Evolutionary conservation across 2,329 filamentous ascomycete species (phyloP), one percentile per base, ranked within the genome.

Genomic region (Xylariaceae sp.): DNA sequence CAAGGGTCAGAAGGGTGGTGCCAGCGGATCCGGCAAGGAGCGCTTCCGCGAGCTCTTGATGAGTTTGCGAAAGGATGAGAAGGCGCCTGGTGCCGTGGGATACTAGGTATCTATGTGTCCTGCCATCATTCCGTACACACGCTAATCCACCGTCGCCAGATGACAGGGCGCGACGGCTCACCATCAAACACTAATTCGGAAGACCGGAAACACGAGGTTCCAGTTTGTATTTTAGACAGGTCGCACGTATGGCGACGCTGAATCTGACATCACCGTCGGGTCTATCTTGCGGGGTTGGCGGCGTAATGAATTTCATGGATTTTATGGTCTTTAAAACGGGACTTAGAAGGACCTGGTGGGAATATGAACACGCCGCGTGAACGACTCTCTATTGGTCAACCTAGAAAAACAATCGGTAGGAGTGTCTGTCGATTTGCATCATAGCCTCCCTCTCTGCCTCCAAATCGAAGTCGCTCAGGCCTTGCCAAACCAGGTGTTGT

Each of bases 1-100:
- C 63, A 99, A 97, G 79, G 92, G 93, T 11, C 78, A 84, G 61
- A 89, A 87, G 75, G 92, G 93, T 60, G 93, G 92, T 71, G 92
- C 90, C 49, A 87, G 86, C 62, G 93, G 92, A 51, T 95, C 90
- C 62, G 92, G 93, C 69, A 99, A 99, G 83, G 91, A 95, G 75
- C 90, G 92, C 65, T 97, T 99, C 83, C 87, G 94, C 66, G 93
- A 97, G 77, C 72, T 97, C 72, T 78, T 99, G 70, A 76, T 92
- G 68, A 92, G 86, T 74, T 77, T 99, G 76, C 88, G 88, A 77
- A 97, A 97, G 80, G 94, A 99, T 68, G 89, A 96, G 78, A 95
- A 95, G 76, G 86, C 86, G 23, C 86, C 86, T 18, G 86, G 85
- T 64, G 84, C 85, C 57, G 82, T 80, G 63, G 85, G 86, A 60